Evolutionary conservation across 2,329 filamentous ascomycete species (phyloP).

Genomic region (Pseudogymnoascus sp.): DNA sequence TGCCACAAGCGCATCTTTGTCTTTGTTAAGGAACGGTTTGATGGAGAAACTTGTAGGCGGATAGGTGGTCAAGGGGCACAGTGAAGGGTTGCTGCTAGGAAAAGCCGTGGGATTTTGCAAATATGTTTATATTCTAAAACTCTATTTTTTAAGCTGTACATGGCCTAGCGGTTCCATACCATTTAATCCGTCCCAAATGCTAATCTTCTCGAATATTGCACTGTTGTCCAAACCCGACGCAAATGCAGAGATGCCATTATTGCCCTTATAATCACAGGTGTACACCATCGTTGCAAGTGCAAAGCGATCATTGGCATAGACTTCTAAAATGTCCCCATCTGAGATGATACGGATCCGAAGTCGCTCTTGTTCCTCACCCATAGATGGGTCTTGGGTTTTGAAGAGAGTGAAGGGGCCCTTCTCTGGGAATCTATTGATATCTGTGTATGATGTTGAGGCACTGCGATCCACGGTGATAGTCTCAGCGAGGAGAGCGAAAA

Average conservation of each 20-base stretch:
- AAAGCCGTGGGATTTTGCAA: background rate
- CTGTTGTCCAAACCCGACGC: background rate
- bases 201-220: background rate
- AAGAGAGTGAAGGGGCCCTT: background rate
- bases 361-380: background rate
- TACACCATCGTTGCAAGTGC: slow-evolving; percentile 18
- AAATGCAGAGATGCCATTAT: background rate
- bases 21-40: background rate
- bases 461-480: slow-evolving; percentile 11
- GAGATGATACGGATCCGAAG: slow-evolving; percentile 13
- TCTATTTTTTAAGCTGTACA: background rate
- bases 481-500: background rate
- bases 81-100: background rate
- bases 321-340: slow-evolving; percentile 18
- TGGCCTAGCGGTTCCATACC: background rate
- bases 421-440: background rate
- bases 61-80: background rate
- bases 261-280: slow-evolving; percentile 2
- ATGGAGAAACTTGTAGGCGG: background rate
- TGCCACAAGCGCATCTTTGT: background rate
- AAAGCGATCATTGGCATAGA: slow-evolving; percentile 19
- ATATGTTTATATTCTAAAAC: background rate
- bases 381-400: background rate
- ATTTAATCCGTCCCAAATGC: background rate
- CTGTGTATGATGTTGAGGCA: background rate